Evolutionary conservation across 2,329 filamentous ascomycete species (phyloP).

Genomic region (Venturia oleaginea): DNA sequence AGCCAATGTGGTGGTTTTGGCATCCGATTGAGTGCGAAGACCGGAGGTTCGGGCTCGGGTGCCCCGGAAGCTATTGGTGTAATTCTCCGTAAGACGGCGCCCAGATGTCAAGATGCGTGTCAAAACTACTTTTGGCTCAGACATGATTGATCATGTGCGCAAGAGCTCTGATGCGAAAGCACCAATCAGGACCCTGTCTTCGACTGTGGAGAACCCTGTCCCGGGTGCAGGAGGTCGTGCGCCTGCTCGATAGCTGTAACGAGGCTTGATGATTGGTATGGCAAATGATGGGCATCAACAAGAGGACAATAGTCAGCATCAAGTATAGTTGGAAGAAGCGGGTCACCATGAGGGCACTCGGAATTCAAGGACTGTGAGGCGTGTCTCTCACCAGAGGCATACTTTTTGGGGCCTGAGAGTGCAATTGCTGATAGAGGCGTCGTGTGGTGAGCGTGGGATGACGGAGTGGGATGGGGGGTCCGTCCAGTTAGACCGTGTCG

Average conservation of each 20-base stretch:
- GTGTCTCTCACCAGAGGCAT: no score
- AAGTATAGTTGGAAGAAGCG: no score
- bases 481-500: no score
- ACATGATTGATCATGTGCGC: background rate
- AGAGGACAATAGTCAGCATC: background rate
- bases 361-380: no score
- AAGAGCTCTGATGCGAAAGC: background rate
- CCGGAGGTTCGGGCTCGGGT: background rate
- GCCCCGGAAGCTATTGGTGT: background rate
- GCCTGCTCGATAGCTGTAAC: background rate
- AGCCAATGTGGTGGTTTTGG: no score
- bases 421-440: background rate
- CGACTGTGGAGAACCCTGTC: slow-evolving; percentile 10
- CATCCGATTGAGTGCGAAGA: no score
- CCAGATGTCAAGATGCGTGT: background rate
- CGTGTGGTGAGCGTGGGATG: background rate
- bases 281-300: background rate
- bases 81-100: background rate
- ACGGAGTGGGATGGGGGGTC: background rate
- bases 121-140: background rate
- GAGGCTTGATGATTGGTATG: background rate
- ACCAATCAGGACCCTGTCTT: background rate
- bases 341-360: no score
- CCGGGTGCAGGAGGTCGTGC: background rate
- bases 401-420: no score